phyloP scores from a whole-genome alignment of 2,329 filamentous ascomycete species.

The Lomentospora prolificans region DNA sequence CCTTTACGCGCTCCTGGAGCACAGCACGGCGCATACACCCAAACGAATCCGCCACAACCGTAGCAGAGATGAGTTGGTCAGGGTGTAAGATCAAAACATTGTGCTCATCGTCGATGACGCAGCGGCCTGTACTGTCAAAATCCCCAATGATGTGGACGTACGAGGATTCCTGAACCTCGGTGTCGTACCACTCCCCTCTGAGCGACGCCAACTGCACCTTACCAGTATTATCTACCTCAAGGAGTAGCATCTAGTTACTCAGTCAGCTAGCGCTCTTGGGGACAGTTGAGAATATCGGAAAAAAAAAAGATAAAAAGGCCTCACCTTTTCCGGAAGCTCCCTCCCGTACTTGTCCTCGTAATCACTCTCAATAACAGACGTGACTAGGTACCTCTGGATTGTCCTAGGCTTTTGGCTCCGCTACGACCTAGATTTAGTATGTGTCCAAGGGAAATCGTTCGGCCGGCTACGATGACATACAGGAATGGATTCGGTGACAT shows the following conservation, averaged over 20 bases:
- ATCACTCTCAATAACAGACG: constrained; percentile 58
- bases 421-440: constrained; percentile 31
- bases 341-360: constrained; percentile 56
- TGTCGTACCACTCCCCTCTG: constrained; percentile 79
- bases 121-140: constrained; percentile 61
- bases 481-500: constrained; percentile 3
- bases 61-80: constrained; percentile 89
- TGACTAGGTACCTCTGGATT: constrained; percentile 81
- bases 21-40: constrained; percentile 84
- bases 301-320: too few species aligned
- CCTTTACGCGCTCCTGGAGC: constrained; percentile 89
- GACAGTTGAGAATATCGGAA: neutral
- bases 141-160: constrained; percentile 81
- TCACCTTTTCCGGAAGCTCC: constrained; percentile 61
- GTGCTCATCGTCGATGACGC: constrained; percentile 69
- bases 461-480: constrained; percentile 6
- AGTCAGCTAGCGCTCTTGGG: constrained; percentile 10
- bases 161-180: constrained; percentile 60
- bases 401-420: constrained; percentile 56
- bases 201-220: constrained; percentile 60
- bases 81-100: constrained; percentile 89
- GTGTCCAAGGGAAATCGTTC: neutral
- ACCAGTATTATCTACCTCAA: constrained; percentile 67
- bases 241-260: constrained; percentile 58
- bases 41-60: constrained; percentile 93